Base-by-base conservation (phyloP, 441 rosid species). In the Macaranga tanarius region DNA sequence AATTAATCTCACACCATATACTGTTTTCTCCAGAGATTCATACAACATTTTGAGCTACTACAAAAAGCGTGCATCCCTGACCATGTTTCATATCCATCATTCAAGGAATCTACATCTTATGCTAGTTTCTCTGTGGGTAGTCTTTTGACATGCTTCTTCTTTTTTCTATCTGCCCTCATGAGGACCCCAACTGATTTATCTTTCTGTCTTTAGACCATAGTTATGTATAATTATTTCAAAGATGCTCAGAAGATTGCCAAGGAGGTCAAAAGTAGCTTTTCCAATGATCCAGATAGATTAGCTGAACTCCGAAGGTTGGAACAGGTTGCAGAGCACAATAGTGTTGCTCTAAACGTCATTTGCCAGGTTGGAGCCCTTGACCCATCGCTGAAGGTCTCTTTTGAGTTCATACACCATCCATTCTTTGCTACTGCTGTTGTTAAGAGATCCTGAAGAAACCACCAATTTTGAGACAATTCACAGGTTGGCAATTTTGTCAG, bases 11-110 rank as follows among this genome's bases (percentile, higher is more conserved):
- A 63, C 52, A 67, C 65, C 69, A 69, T 69, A 61, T 60, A 47
- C 31, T 44, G 47, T 73, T 70, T 66, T 62, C 20, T 77, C 69
- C 92, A 95, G 99, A 90, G 90, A 83, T 95, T 93, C 65, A 75
- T 72, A 51, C 99, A 95, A 85, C 99, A 93, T 84, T 95, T 95
- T 77, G 96, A 90, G 83, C 94, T 90, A 73, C 89, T 95, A 73
- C 97, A 89, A 76, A 95, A 90, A 80, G 98, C 99, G 58, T 90
- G 96, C 44, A 86, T 95, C 73, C 97, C 98, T 0, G 96, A 90
- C 34, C 85, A 89, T 48, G 64, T 75, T 67, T 86, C 97, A 9
- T 95, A 88, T 71, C 87, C 85, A 15, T 91, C 93, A 7, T 95
- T 84, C 77, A 77, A 78, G 79, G 94, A 88, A 84, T 93, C 95